These are phyloP conservation scores for Gossypioides kirkii DNA, from an alignment of 345 rosid genomes.

Conservation along the genomic window DNA sequence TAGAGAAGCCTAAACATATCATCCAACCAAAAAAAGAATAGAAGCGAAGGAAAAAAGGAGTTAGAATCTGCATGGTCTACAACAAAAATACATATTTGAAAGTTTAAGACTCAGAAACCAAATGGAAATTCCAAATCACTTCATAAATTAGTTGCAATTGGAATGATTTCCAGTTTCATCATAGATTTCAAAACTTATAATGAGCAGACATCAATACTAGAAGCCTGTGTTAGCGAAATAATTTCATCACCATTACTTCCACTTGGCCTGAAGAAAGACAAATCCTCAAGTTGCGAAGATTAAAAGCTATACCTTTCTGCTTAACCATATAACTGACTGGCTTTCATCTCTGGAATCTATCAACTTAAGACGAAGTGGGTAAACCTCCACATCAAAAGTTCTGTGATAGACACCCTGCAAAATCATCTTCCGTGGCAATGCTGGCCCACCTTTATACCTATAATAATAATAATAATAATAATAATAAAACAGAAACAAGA, in stretches of 20 bases:
- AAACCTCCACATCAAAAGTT: conserved; percentile 72
- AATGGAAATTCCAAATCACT: not conserved
- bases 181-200: not conserved
- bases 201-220: not conserved
- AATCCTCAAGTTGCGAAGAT: not conserved
- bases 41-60: not conserved
- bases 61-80: conserved; percentile 16
- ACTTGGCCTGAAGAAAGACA: not conserved
- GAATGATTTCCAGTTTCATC: not conserved
- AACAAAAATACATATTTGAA: not conserved
- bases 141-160: not conserved
- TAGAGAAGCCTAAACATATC: conserved; percentile 57
- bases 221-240: not conserved
- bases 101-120: not conserved
- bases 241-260: not conserved
- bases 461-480: conserved; percentile 8
- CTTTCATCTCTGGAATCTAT: conserved; percentile 63
- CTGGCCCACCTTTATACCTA: conserved; percentile 93
- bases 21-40: conserved; percentile 15
- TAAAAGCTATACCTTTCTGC: conserved; percentile 61
- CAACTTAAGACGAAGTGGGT: conserved; percentile 61
- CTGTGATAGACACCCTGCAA: conserved; percentile 45
- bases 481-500: not conserved
- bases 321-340: conserved; percentile 43
- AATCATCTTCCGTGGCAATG: conserved; percentile 78